Evolutionary conservation across 352 stramenopile species (phyloP), one percentile per base, ranked within the genome.

Genomic region (Pythium rhizo-oryzae): DNA sequence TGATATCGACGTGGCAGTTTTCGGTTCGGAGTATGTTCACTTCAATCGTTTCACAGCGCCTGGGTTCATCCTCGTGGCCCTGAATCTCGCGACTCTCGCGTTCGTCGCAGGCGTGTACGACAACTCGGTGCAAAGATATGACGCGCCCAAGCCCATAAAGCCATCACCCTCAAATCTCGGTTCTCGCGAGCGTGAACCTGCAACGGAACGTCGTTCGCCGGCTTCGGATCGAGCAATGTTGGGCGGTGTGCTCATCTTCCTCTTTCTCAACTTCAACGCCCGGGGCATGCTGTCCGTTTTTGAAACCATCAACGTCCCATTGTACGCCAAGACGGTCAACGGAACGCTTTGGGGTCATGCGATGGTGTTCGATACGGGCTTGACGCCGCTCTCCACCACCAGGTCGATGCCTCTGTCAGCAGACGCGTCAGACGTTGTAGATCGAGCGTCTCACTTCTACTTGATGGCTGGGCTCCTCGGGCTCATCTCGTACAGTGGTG

Each of bases 281-380:
- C 74, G 81, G 23, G 81, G 83, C 5, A 89, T 91, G 52, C 70
- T 91, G 16, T 89, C 81, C 5, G 76, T 91, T 12, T 91, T 90
- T 50, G 83, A 91, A 72, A 90, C 81, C n/a, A 76, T 90, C 24
- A 89, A 90, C 65, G 74, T 90, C 13, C 78, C 81, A 50, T 63
- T 90, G 5, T 91, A 88, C 51, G 49, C 85, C 24, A 59, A 78
- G 30, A 63, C 76, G 28, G 82, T 82, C 11, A 76, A 78, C 41
- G 71, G 70, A 39, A 82, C 55, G 24, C 79, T 62, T 12, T 43
- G 61, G 11, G 64, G 69, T 46, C 68, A 79, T 21, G 52, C 72
- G 44, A 65, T 62, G 1, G 64, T 80, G 12, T 33, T 53, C n/a
- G 12, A 46, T 16, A 4, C 9, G 4, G 18, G 43, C 30, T 15